A percentile compares a stretch with the other conserved stretches of the same genome.
phyloP scores from a whole-genome alignment of 495 filamentous ascomycete genomes.

The Sordaria brevicollis region DNA sequence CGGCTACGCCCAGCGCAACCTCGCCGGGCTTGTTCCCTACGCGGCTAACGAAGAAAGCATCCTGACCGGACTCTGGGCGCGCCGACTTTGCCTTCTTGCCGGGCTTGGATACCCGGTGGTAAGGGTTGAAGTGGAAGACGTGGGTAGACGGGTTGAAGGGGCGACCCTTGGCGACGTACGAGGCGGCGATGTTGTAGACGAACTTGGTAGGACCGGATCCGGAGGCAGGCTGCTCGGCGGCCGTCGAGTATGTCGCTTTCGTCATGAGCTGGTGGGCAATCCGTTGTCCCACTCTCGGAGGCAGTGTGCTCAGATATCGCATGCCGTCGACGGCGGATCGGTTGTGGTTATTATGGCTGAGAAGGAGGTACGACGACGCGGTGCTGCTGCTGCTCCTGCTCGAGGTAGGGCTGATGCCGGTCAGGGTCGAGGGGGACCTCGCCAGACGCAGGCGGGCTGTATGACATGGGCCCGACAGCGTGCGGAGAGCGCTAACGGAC shows the following conservation, averaged over 20 bases:
- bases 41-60: slow-evolving; percentile 87
- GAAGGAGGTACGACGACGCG: not conserved
- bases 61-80: slow-evolving; percentile 76
- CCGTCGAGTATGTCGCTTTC: not conserved
- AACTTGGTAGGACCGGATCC: slow-evolving; percentile 28
- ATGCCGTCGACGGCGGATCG: not conserved
- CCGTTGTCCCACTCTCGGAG: not conserved
- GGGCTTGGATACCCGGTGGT: slow-evolving; percentile 41
- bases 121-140: slow-evolving; percentile 66
- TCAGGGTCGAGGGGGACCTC: not conserved
- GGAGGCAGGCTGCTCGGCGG: slow-evolving; percentile 2
- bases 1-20: slow-evolving; percentile 77
- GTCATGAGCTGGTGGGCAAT: not conserved
- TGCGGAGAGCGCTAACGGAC: not conserved
- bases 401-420: not conserved
- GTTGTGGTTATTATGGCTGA: not conserved
- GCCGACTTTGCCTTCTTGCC: slow-evolving; percentile 35
- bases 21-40: slow-evolving; percentile 47
- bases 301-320: not conserved
- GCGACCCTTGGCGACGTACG: slow-evolving; percentile 68
- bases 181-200: slow-evolving; percentile 55
- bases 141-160: slow-evolving; percentile 60
- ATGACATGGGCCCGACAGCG: not conserved
- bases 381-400: too few species aligned
- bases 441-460: not conserved